Conservation (phyloP, 306 rosid species). For the Echinosophora koreensis region DNA sequence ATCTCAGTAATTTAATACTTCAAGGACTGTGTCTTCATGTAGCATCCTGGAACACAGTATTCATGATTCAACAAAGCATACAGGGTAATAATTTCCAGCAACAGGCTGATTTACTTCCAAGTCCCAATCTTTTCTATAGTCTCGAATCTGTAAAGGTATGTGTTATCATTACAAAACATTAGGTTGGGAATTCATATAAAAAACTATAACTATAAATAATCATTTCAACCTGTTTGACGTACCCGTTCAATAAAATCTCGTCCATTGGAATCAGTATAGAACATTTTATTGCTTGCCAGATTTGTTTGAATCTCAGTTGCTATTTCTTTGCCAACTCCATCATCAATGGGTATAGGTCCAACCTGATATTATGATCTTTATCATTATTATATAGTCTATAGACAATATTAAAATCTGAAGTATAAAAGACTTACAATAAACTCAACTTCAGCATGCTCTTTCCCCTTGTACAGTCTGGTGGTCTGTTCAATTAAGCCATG, state of each 20-base stretch:
- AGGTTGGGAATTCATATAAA: slow-evolving; percentile 8
- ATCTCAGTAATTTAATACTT: slow-evolving; percentile 28
- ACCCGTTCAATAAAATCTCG: slow-evolving; percentile 93
- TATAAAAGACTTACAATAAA: slow-evolving; percentile 69
- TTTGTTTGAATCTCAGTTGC: slow-evolving; percentile 68
- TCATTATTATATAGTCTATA: slow-evolving; percentile 30
- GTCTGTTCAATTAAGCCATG: slow-evolving; percentile 57
- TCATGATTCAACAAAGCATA: slow-evolving; percentile 50
- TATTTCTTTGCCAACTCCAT: slow-evolving; percentile 88
- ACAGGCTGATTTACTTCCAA: slow-evolving; percentile 85
- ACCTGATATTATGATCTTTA: slow-evolving; percentile 58
- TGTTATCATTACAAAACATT: neutral
- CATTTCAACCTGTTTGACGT: slow-evolving; percentile 38
- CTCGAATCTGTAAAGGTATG: slow-evolving; percentile 67
- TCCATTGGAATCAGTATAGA: slow-evolving; percentile 93
- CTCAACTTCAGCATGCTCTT: slow-evolving; percentile 95
- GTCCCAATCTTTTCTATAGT: slow-evolving; percentile 81
- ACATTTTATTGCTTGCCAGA: slow-evolving; percentile 74
- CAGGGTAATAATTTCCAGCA: slow-evolving; percentile 96
- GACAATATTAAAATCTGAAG: slow-evolving; percentile 3
- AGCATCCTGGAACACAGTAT: neutral
- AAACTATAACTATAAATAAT: neutral
- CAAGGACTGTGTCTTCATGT: slow-evolving; percentile 16
- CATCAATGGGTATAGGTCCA: slow-evolving; percentile 90
- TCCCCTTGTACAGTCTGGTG: slow-evolving; percentile 83